Base-by-base conservation (phyloP, 371 early-diverging fungal genomes). In the Conidiobolus incongruus region DNA sequence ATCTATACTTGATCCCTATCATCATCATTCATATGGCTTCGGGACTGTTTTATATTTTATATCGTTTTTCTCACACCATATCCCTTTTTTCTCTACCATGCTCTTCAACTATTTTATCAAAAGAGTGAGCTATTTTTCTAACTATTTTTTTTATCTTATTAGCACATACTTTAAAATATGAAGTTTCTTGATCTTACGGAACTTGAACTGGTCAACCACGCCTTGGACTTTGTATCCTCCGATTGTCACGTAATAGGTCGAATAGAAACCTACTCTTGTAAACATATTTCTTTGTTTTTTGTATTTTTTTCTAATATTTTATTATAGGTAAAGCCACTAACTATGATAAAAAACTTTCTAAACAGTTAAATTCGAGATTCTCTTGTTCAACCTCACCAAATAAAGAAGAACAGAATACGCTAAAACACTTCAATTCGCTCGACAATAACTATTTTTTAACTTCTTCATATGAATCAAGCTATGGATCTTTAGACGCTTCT, bases 181-280 rank as follows among this genome's bases (percentile, higher is more conserved):
- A 60, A 60, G 45, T 60, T 58, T 32, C 52, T 58, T 21, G 55
- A 59, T 38, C 47, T 55, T 12, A 39, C 57, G 0, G 51, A 62
- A 19, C 57, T 75, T 30, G 72, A 72, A 21, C 49, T 56, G 21
- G 59, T 75, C 26, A 72, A 69, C 46, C 56, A 61, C 19, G 66
- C 60, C 13, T 62, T 75, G 40, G 46, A 52, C 44, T 72, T 71
- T 61, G 71, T 69, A 38, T 67, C 68, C 5, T 59, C 66, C n/a
- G 75, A 75, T 47, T 67, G 67, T 46, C 58, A 58, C 34, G 53
- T 75, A 16, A 55, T 58, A 35, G 89, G 88, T 13, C 65, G 91
- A 21, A 58, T 90, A 21, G 92, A 89, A 60, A 77, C 84, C 2
- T 91, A 88, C 52, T 77, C 87, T 31, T 88, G 86, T 84, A 77